Evolutionary conservation across 768 basidiomycete genomes (phyloP).

Genomic region (Asterophora parasitica): DNA sequence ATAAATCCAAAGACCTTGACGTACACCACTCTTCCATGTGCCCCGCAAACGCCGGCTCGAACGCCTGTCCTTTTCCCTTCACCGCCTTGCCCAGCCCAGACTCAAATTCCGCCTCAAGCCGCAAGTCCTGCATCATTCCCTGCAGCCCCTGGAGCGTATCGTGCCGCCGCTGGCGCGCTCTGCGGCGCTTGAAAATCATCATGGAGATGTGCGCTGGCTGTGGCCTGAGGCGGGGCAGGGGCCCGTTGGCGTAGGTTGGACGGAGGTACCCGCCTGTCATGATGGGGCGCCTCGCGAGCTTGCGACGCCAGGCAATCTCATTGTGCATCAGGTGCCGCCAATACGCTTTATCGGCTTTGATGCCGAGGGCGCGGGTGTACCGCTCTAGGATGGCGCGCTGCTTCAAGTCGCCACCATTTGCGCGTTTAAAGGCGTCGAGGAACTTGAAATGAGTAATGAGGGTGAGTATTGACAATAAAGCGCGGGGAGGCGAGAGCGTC

Average conservation of each 20-base stretch:
- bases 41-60: conserved; percentile 11
- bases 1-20: conserved; percentile 14
- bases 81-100: conserved; percentile 16
- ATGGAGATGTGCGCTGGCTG: conserved; percentile 69
- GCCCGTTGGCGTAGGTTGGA: conserved; percentile 56
- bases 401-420: conserved; percentile 47
- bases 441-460: conserved; percentile 35
- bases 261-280: conserved; percentile 70
- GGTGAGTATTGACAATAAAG: neutral
- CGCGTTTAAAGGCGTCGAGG: conserved; percentile 51
- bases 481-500: conserved; percentile 15
- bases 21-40: conserved; percentile 34
- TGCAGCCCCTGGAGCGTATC: conserved; percentile 26
- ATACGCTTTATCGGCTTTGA: conserved; percentile 42
- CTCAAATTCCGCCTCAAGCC: conserved; percentile 34
- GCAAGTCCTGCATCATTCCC: conserved; percentile 27
- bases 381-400: conserved; percentile 43
- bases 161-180: conserved; percentile 38
- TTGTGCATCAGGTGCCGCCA: conserved; percentile 43
- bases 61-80: neutral
- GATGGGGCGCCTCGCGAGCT: conserved; percentile 55
- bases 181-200: conserved; percentile 54
- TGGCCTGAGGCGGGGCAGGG: conserved; percentile 75
- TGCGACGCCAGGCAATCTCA: conserved; percentile 50
- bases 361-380: conserved; percentile 54